A percentile compares a stretch with the other conserved stretches of the same genome.
Evolutionary conservation across 371 early-diverging fungal genomes (phyloP).

Genomic region (Scutellospora calospora): DNA sequence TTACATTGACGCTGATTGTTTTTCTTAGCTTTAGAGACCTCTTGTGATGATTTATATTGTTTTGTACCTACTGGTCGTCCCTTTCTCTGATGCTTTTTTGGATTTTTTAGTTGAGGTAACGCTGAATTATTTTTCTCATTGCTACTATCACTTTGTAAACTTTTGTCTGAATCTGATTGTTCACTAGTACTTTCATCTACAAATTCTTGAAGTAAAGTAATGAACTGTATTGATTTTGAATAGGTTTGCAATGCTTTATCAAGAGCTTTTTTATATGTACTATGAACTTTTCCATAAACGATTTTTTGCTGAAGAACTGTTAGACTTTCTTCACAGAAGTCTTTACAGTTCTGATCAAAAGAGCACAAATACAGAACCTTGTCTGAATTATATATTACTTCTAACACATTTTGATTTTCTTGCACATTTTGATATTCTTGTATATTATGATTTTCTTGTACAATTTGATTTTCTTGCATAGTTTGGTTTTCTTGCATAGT

Average conservation of each 20-base stretch:
- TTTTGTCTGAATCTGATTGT: too few species aligned
- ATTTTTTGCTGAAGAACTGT: background rate
- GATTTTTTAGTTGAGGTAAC: background rate
- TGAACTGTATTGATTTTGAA: background rate
- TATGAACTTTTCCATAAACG: background rate
- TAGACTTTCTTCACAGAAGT: background rate
- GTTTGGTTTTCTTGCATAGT: too few species aligned
- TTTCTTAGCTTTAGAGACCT: background rate
- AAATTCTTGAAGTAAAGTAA: constrained; percentile 28
- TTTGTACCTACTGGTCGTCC: constrained; percentile 7
- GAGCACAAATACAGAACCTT: too few species aligned
- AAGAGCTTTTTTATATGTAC: constrained; percentile 7
- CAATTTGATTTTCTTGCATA: too few species aligned
- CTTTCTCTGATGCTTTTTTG: background rate
- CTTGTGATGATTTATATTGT: background rate
- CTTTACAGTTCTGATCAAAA: background rate
- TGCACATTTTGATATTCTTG: too few species aligned
- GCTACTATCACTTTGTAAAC: background rate
- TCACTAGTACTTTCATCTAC: background rate
- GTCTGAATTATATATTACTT: too few species aligned
- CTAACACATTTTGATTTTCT: too few species aligned
- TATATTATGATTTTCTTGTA: too few species aligned
- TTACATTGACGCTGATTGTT: too few species aligned
- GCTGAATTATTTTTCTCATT: background rate
- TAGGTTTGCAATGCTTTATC: background rate